These are phyloP conservation scores for Vanderwaltozyma polyspora DNA, from an alignment of 805 yeast genomes.

Conservation along the genomic window DNA sequence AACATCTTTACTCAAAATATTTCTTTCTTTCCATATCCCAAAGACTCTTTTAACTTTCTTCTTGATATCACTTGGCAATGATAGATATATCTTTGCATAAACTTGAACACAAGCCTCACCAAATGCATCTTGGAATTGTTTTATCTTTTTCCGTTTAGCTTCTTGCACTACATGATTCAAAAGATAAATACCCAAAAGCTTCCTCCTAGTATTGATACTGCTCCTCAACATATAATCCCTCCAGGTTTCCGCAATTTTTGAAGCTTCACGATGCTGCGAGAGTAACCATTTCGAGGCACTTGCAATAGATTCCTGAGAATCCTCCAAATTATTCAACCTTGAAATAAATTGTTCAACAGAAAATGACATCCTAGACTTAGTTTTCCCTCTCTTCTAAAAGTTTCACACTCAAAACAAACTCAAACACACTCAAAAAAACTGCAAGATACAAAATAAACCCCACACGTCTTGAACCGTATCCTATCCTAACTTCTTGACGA, in stretches of 20 bases:
- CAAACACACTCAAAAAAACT: too few species aligned
- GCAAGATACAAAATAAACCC: too few species aligned
- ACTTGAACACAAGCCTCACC: constrained; percentile 25
- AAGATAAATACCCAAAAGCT: constrained; percentile 21
- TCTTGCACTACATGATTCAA: constrained; percentile 28
- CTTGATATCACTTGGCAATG: constrained; percentile 32
- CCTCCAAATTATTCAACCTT: constrained; percentile 21
- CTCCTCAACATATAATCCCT: constrained; percentile 15
- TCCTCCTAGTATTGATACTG: constrained; percentile 21
- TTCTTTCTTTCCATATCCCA: constrained; percentile 55
- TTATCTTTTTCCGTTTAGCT: constrained; percentile 22
- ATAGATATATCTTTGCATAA: constrained; percentile 27
- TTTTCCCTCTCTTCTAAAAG: not conserved
- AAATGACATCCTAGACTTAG: constrained; percentile 14
- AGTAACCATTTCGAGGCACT: constrained; percentile 26
- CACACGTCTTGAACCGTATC: too few species aligned
- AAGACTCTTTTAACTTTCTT: constrained; percentile 47
- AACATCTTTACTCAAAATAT: constrained; percentile 33
- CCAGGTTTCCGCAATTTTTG: constrained; percentile 20
- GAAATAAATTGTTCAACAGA: constrained; percentile 19
- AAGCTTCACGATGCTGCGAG: constrained; percentile 18
- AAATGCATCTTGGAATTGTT: constrained; percentile 21
- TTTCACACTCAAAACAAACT: not conserved
- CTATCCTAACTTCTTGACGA: too few species aligned
- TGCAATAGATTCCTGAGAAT: constrained; percentile 26